Conservation (phyloP, 768 basidiomycete genomes). For the Russula sp. region DNA sequence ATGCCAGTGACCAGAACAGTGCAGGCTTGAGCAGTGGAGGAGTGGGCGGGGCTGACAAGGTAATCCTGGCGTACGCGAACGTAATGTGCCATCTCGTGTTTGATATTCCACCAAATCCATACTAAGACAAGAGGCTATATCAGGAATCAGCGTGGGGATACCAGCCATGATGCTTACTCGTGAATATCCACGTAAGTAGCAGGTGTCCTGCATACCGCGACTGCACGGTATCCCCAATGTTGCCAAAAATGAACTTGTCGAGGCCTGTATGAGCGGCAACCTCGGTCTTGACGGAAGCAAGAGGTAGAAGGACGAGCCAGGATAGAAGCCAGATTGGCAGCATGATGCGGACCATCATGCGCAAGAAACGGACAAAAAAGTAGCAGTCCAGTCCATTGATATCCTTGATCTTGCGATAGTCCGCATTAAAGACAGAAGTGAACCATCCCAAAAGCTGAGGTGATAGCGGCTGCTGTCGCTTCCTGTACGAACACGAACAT, state of each 20-base stretch:
- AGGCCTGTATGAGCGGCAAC: conserved; percentile 48
- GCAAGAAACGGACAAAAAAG: conserved; percentile 85
- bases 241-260: conserved; percentile 76
- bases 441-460: conserved; percentile 59
- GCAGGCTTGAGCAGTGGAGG: conserved; percentile 77
- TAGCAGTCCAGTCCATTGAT: conserved; percentile 88
- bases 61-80: conserved; percentile 74
- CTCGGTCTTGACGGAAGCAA: conserved; percentile 51
- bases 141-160: not conserved
- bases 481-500: conserved; percentile 33
- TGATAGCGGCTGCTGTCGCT: conserved; percentile 52
- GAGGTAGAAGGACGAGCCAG: conserved; percentile 80
- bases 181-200: conserved; percentile 69
- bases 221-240: conserved; percentile 48
- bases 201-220: conserved; percentile 73
- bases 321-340: conserved; percentile 89
- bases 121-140: conserved; percentile 35
- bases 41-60: conserved; percentile 68
- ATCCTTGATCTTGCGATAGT: conserved; percentile 54
- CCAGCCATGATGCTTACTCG: conserved; percentile 43
- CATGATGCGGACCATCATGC: conserved; percentile 77
- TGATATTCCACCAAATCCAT: conserved; percentile 84
- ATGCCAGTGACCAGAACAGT: conserved; percentile 91
- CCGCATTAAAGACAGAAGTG: conserved; percentile 50
- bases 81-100: conserved; percentile 74